Evolutionary conservation across 176 grass and related monocot genomes (phyloP).

Genomic region (Eremochloa ophiuroides): DNA sequence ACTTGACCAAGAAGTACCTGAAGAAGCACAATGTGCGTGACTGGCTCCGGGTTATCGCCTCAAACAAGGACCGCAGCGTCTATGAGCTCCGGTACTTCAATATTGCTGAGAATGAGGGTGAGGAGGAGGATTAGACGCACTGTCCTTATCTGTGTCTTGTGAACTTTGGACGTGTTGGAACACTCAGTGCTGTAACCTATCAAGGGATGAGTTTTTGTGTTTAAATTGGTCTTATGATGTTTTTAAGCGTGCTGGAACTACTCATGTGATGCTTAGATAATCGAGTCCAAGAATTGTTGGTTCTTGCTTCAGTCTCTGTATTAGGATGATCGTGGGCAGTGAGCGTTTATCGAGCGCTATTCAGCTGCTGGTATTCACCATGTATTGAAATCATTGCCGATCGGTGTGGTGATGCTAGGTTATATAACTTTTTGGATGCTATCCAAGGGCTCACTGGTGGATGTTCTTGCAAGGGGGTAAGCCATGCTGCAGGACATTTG

Average conservation of each 20-base stretch:
- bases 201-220: slow-evolving; percentile 35
- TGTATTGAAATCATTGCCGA: neutral
- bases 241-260: neutral
- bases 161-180: neutral
- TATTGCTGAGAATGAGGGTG: slow-evolving; percentile 79
- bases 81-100: slow-evolving; percentile 91
- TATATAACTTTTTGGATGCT: neutral
- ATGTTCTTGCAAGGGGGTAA: neutral
- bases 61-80: slow-evolving; percentile 67
- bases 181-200: slow-evolving; percentile 19
- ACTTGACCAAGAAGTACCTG: slow-evolving; percentile 87
- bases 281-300: slow-evolving; percentile 23
- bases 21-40: slow-evolving; percentile 93
- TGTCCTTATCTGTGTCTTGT: slow-evolving; percentile 13
- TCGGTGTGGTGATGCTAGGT: neutral
- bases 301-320: neutral
- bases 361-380: neutral
- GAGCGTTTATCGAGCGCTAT: too few relatives aligned
- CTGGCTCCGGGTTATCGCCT: slow-evolving; percentile 71
- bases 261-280: slow-evolving; percentile 39
- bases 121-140: slow-evolving; percentile 68
- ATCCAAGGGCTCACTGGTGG: neutral
- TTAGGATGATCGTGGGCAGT: too few relatives aligned
- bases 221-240: slow-evolving; percentile 6
- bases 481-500: too few relatives aligned